These are phyloP conservation scores for Exserohilum rostratum DNA, from an alignment of 2,329 filamentous ascomycete genomes.

Conservation along the genomic window DNA sequence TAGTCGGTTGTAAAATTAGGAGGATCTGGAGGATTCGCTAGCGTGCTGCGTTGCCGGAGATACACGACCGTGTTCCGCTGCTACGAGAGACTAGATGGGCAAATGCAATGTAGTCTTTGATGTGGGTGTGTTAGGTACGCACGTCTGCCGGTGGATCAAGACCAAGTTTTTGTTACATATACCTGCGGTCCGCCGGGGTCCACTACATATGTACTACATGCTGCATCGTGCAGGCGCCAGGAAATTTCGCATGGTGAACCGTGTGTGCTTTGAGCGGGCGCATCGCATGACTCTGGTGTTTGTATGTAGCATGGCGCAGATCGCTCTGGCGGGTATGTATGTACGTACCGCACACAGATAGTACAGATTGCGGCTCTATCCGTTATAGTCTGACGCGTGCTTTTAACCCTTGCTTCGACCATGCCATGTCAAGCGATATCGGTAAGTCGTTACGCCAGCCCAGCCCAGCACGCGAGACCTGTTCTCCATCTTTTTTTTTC, in stretches of 20 bases:
- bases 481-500: background rate
- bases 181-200: too few relatives aligned
- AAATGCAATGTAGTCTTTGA: background rate
- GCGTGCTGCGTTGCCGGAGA: background rate
- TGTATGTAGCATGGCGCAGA: background rate
- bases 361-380: constrained; percentile 16
- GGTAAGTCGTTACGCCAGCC: background rate
- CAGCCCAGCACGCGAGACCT: background rate
- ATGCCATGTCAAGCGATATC: constrained; percentile 4
- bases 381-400: constrained; percentile 7
- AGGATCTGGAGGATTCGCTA: background rate
- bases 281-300: too few relatives aligned
- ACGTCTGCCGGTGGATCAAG: too few relatives aligned
- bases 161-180: too few relatives aligned
- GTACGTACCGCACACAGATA: background rate
- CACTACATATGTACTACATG: too few relatives aligned
- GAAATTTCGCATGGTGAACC: too few relatives aligned
- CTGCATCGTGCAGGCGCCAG: too few relatives aligned
- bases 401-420: background rate
- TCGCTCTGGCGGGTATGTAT: background rate
- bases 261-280: too few relatives aligned
- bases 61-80: background rate
- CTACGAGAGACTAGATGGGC: too few relatives aligned
- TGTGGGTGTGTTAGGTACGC: background rate
- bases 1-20: constrained; percentile 51